A percentile compares a stretch with the other conserved stretches of the same genome.
phyloP scores from a whole-genome alignment of 176 grass and related monocot species.

The Themeda triandra region DNA sequence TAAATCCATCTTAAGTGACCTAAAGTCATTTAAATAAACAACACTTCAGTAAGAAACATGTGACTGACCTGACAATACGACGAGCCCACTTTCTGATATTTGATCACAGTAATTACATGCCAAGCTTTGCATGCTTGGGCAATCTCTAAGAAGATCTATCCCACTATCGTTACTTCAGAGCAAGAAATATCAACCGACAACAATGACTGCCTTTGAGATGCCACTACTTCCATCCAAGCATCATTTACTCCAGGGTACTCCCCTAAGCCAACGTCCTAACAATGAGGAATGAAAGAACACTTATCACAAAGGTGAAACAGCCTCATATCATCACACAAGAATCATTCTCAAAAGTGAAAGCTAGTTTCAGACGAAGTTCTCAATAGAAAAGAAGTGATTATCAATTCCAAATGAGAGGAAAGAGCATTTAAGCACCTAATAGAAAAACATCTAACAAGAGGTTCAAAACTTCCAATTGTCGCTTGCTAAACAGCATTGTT shows the following conservation, averaged over 20 bases:
- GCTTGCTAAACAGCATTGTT: background rate
- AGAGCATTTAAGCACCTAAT: background rate
- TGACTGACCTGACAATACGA: conserved; percentile 62
- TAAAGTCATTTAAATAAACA: background rate
- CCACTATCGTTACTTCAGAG: conserved; percentile 85
- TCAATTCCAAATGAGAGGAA: background rate
- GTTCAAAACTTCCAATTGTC: background rate
- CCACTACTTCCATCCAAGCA: conserved; percentile 80
- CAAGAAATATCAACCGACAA: conserved; percentile 85
- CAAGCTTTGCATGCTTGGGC: conserved; percentile 63
- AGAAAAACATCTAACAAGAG: conserved; percentile 1
- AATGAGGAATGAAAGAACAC: background rate
- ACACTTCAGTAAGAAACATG: conserved; percentile 1
- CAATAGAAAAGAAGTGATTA: background rate
- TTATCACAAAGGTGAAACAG: background rate
- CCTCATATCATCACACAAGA: background rate
- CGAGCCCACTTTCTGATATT: conserved; percentile 66
- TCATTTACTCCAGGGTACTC: conserved; percentile 93
- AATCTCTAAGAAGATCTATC: conserved; percentile 65
- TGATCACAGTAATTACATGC: conserved; percentile 87
- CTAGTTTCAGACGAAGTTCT: background rate
- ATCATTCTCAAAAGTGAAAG: background rate
- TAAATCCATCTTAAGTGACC: background rate
- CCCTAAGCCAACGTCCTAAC: conserved; percentile 72
- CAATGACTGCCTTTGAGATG: conserved; percentile 84